Evolutionary conservation across 495 filamentous ascomycete genomes (phyloP), one percentile per base, ranked within the genome.

Genomic region (Trichocladium antarcticum): DNA sequence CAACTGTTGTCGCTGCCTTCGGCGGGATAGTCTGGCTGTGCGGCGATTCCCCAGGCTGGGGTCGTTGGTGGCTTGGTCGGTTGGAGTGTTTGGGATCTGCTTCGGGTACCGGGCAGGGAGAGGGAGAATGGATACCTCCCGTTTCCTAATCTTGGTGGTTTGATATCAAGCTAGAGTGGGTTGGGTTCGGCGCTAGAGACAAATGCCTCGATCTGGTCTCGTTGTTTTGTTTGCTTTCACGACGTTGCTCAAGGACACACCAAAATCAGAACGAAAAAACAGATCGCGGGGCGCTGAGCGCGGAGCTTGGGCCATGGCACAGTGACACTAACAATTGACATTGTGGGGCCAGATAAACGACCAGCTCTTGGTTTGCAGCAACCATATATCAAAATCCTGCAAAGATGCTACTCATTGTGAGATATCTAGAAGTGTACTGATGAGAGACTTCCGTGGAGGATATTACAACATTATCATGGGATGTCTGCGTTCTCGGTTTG

Each of bases 301-400:
- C n/a, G n/a, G 28, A 52, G 49, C 49, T 52, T 52, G 49, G 49
- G 43, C 49, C 49, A 52, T 28, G 2, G 24, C 29, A 15, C 22
- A 8, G 5, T 17, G 16, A 3, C 24, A 27, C 24, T 27, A n/a
- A n/a, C n/a, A n/a, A n/a, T n/a, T n/a, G n/a, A n/a, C n/a, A n/a
- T n/a, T n/a, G n/a, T n/a, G n/a, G n/a, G n/a, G n/a, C n/a, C n/a
- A n/a, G n/a, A n/a, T n/a, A n/a, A n/a, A n/a, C n/a, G n/a, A n/a
- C n/a, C n/a, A n/a, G n/a, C n/a, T n/a, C n/a, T n/a, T n/a, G n/a
- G n/a, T n/a, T n/a, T n/a, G n/a, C n/a, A n/a, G n/a, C n/a, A n/a
- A n/a, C n/a, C n/a, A n/a, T n/a, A n/a, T n/a, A n/a, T n/a, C n/a
- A n/a, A n/a, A n/a, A n/a, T n/a, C n/a, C n/a, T n/a, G n/a, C n/a